A percentile compares a stretch with the other conserved stretches of the same genome.
Evolutionary conservation across 805 yeast species (phyloP).

Genomic region (Yueomyces sinensis): DNA sequence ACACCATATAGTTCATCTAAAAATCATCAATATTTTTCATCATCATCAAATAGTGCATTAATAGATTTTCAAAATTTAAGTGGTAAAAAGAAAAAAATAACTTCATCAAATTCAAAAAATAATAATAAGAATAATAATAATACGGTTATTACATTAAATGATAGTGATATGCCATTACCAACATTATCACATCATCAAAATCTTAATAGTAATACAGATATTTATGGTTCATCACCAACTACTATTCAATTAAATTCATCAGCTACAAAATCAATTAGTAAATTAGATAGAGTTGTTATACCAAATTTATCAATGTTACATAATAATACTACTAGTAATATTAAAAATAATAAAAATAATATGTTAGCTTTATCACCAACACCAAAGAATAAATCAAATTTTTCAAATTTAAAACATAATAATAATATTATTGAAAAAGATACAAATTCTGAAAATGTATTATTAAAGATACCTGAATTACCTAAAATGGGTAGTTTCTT

Average conservation of each 20-base stretch:
- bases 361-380: slow-evolving; percentile 21
- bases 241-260: slow-evolving; percentile 24
- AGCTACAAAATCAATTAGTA: slow-evolving; percentile 18
- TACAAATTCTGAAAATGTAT: slow-evolving; percentile 2
- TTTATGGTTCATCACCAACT: slow-evolving; percentile 25
- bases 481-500: slow-evolving; percentile 26
- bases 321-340: slow-evolving; percentile 1
- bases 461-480: slow-evolving; percentile 18
- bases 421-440: background rate
- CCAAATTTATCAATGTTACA: slow-evolving; percentile 8
- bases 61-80: slow-evolving; percentile 23
- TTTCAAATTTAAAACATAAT: background rate
- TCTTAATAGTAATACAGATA: slow-evolving; percentile 6
- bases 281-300: slow-evolving; percentile 7
- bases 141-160: slow-evolving; percentile 3
- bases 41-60: slow-evolving; percentile 21
- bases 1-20: slow-evolving; percentile 17
- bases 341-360: slow-evolving; percentile 7
- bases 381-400: slow-evolving; percentile 12
- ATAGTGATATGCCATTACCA: background rate
- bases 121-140: slow-evolving; percentile 1
- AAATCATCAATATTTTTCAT: no score
- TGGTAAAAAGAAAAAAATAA: slow-evolving; percentile 10
- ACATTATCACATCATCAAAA: background rate
- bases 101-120: slow-evolving; percentile 4